phyloP scores from a whole-genome alignment of 495 filamentous ascomycete genomes.

The Penicillium maclennaniae region DNA sequence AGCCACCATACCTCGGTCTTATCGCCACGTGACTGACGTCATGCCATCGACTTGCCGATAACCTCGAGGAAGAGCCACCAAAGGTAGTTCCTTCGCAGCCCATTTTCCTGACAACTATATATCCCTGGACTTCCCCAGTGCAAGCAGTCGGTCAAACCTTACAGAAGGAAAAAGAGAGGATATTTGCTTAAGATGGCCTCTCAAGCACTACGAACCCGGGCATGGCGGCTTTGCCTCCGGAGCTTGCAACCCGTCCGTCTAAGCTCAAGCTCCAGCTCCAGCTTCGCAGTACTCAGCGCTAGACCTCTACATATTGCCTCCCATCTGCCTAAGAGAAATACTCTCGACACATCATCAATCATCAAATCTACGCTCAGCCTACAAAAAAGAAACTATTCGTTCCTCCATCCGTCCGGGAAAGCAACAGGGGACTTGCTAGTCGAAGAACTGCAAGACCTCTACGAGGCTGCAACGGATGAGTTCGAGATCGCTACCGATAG shows the following conservation, averaged over 20 bases:
- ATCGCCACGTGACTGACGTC: neutral
- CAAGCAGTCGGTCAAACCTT: neutral
- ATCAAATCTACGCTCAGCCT: neutral
- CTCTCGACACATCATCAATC: neutral
- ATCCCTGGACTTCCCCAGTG: neutral
- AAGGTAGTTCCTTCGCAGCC: neutral
- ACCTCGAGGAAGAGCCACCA: neutral
- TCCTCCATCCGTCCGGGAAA: slow-evolving; percentile 11
- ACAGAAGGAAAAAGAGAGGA: neutral
- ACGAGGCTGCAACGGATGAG: slow-evolving; percentile 45
- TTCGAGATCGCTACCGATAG: slow-evolving; percentile 47
- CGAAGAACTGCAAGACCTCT: slow-evolving; percentile 42
- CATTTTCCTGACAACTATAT: no score
- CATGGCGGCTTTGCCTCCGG: neutral
- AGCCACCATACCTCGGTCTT: neutral
- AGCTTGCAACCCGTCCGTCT: slow-evolving; percentile 1
- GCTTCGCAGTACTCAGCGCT: neutral
- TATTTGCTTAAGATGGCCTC: slow-evolving; percentile 4
- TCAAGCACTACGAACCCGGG: neutral
- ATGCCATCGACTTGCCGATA: neutral
- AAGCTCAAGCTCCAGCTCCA: neutral
- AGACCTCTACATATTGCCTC: neutral
- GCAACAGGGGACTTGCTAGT: slow-evolving; percentile 35
- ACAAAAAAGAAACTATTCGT: neutral
- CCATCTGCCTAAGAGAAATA: neutral